These are phyloP conservation scores for Hydrangea macrophylla DNA, from an alignment of 148 eudicot species.

Conservation along the genomic window DNA sequence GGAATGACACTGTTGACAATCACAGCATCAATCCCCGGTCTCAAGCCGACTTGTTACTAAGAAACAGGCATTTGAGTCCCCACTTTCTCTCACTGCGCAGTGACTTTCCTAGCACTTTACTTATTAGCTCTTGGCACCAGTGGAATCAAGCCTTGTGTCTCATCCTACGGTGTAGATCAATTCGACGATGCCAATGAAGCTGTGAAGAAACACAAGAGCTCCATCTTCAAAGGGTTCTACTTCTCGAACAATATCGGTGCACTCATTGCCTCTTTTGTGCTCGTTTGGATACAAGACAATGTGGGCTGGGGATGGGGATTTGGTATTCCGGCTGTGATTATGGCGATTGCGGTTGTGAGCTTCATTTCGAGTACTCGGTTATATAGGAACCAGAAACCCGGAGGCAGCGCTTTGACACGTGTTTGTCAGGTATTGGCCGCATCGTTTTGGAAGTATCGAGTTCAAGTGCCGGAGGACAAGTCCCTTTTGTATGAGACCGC, in stretches of 20 bases:
- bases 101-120: constrained; percentile 24
- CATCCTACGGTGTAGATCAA: too few relatives aligned
- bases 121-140: constrained; percentile 27
- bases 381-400: constrained; percentile 31
- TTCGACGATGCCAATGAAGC: too few relatives aligned
- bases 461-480: too few relatives aligned
- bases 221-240: too few relatives aligned
- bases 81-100: constrained; percentile 18
- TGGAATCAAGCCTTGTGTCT: too few relatives aligned
- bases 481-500: too few relatives aligned
- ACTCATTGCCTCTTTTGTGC: constrained; percentile 18
- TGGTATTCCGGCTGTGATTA: constrained; percentile 26
- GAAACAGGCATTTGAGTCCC: constrained; percentile 20
- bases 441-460: constrained; percentile 20
- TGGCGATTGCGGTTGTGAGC: constrained; percentile 26
- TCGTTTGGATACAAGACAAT: too few relatives aligned
- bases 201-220: too few relatives aligned
- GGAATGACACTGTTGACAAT: constrained; percentile 26
- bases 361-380: constrained; percentile 24
- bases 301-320: too few relatives aligned
- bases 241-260: constrained; percentile 26
- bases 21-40: constrained; percentile 24
- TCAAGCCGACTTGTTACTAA: constrained; percentile 18
- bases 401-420: constrained; percentile 34
- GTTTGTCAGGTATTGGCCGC: constrained; percentile 35